Conservation (phyloP, 1,139 yeast species). For the Zygoascus hellenicus region DNA sequence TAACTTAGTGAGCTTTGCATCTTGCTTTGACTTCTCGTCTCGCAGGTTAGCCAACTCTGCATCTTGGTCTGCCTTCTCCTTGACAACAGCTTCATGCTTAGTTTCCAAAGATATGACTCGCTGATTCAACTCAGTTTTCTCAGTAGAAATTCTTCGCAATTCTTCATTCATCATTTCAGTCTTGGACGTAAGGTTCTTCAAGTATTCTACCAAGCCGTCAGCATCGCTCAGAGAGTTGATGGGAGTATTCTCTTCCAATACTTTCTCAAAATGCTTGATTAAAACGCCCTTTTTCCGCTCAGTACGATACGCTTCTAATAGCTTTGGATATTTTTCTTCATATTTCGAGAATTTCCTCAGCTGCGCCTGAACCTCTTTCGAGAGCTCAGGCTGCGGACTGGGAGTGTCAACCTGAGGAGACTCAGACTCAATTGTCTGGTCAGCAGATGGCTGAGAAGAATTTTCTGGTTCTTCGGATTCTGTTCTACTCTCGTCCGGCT, state of each 20-base stretch:
- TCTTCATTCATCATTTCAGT: slow-evolving; percentile 54
- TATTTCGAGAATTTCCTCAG: slow-evolving; percentile 76
- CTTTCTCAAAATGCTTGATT: slow-evolving; percentile 60
- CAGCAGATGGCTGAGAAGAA: slow-evolving; percentile 6
- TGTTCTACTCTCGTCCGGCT: background rate
- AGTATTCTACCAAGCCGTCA: slow-evolving; percentile 61
- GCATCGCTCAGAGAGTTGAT: slow-evolving; percentile 68
- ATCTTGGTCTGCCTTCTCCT: slow-evolving; percentile 9
- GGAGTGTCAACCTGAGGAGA: background rate
- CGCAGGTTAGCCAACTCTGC: background rate
- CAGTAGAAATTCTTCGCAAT: slow-evolving; percentile 41
- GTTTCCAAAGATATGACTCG: background rate
- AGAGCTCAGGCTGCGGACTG: background rate
- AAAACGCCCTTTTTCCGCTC: slow-evolving; percentile 67
- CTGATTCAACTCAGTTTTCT: slow-evolving; percentile 17
- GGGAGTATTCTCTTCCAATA: slow-evolving; percentile 77
- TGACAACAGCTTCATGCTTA: slow-evolving; percentile 10
- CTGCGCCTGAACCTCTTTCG: slow-evolving; percentile 31
- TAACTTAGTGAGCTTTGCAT: background rate
- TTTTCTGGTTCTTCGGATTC: background rate
- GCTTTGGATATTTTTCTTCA: slow-evolving; percentile 71
- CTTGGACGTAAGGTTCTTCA: slow-evolving; percentile 58
- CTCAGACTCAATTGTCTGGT: background rate
- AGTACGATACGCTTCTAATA: slow-evolving; percentile 74
- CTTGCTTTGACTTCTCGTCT: slow-evolving; percentile 10